Base-by-base conservation (phyloP, 169 alveolate species). In the Plasmodium cynomolgi region DNA sequence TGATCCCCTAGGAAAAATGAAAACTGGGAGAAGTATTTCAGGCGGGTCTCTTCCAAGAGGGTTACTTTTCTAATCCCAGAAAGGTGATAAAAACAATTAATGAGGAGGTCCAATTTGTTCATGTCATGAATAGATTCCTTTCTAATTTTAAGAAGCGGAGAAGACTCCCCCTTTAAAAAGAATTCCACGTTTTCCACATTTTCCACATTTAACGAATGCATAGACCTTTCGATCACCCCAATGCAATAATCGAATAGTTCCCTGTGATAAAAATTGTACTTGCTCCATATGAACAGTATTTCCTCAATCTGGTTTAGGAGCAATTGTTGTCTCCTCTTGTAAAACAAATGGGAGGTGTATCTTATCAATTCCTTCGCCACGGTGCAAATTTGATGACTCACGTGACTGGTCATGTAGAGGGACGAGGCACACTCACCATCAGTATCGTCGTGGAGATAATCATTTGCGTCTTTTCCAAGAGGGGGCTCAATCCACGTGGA, bases 271-370 rank as follows among this genome's bases (percentile, higher is more conserved):
- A 44, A 9, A 44, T 81, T 73, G 54, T 81, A 91, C 8, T 37
- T 81, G 56, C 73, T 15, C 50, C 54, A 91, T 47, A 91, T 44
- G 50, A 81, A 81, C 41, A 68, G 1, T 33, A 91, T 68, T 34
- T 81, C 71, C 6, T 54, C 8, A 20, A 80, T 44, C n/a, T 91
- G 73, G 26, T 81, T 82, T 62, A 91, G 56, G n/a, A 44, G 31
- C 13, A 91, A 29, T 37, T 37, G 39, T 33, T 91, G 9, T 26
- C 56, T 91, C 37, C 95, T 23, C 74, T 91, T 91, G 41, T 81
- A 91, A 81, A 81, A 91, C 83, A 91, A 31, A 23, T 68, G 44
- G 71, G 62, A 71, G 9, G 81, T 50, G 56, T 91, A 91, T 56
- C 75, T 91, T 11, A 72, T 62, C n/a, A 91, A 33, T 3, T 81